Evolutionary conservation across 768 basidiomycete species (phyloP).

Genomic region (Lactarius sp.): DNA sequence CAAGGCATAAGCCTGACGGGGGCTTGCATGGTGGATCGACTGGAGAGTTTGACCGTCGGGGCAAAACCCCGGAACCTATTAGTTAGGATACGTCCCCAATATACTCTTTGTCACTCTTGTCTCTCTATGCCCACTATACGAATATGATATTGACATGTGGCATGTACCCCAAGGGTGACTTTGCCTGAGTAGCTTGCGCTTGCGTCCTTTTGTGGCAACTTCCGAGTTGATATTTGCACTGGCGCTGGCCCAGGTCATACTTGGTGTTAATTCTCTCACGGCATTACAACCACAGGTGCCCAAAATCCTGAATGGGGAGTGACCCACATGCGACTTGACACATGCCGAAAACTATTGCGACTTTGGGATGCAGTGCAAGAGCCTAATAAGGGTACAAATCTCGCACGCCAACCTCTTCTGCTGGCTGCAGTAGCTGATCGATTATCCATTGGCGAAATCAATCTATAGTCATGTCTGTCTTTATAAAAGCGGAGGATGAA

Average conservation of each 20-base stretch:
- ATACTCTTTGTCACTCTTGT: constrained; percentile 6
- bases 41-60: not conserved
- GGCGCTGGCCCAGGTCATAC: no score
- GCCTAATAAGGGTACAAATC: not conserved
- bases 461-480: not conserved
- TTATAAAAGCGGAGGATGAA: not conserved
- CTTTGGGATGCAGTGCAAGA: not conserved
- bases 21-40: not conserved
- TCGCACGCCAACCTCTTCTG: not conserved
- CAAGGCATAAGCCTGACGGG: constrained; percentile 37
- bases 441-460: not conserved
- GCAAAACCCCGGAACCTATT: not conserved
- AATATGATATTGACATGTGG: constrained; percentile 14
- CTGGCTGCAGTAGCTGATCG: no score
- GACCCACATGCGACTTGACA: no score
- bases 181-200: not conserved
- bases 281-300: no score
- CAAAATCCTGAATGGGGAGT: no score
- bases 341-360: no score
- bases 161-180: not conserved
- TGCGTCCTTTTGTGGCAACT: no score
- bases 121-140: not conserved
- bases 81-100: not conserved
- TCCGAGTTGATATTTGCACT: no score
- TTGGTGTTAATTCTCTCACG: no score